These are phyloP conservation scores for Blastobotrys peoriensis DNA, from an alignment of 805 yeast species.

Conservation along the genomic window DNA sequence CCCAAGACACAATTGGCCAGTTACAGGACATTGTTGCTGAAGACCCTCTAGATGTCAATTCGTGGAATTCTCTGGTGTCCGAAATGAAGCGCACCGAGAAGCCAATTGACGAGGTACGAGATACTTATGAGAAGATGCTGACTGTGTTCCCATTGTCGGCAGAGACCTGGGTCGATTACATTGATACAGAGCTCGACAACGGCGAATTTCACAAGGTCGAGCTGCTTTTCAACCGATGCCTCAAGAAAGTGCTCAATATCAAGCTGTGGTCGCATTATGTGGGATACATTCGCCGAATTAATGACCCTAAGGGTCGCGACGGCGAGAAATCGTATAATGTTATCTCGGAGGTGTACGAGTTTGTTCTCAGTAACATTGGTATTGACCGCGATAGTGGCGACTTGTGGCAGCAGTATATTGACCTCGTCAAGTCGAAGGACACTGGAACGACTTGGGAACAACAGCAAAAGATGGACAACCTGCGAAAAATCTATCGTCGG, in stretches of 20 bases:
- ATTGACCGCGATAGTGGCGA: conserved; percentile 63
- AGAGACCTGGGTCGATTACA: conserved; percentile 68
- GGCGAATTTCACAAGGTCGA: conserved; percentile 66
- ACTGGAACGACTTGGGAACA: conserved; percentile 63
- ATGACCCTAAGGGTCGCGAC: conserved; percentile 60
- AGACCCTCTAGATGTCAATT: conserved; percentile 47
- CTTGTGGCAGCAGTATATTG: conserved; percentile 80
- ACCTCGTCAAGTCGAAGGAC: conserved; percentile 65
- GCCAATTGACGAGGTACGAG: conserved; percentile 48
- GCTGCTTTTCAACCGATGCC: conserved; percentile 55
- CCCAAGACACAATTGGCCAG: conserved; percentile 50
- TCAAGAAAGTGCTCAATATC: conserved; percentile 57
- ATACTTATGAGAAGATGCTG: conserved; percentile 55
- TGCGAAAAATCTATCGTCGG: conserved; percentile 65
- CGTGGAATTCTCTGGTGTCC: conserved; percentile 54
- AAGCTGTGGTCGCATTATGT: conserved; percentile 73
- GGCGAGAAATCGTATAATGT: conserved; percentile 73
- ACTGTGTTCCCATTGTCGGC: conserved; percentile 62
- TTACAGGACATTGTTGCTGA: conserved; percentile 49
- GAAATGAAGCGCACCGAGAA: conserved; percentile 47
- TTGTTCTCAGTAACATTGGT: conserved; percentile 74
- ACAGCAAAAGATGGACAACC: conserved; percentile 70
- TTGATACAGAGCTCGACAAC: conserved; percentile 55
- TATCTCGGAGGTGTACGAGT: conserved; percentile 76
- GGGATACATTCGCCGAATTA: conserved; percentile 63